Conservation (phyloP, 768 basidiomycete genomes). For the Xerocomus potaroensis region DNA sequence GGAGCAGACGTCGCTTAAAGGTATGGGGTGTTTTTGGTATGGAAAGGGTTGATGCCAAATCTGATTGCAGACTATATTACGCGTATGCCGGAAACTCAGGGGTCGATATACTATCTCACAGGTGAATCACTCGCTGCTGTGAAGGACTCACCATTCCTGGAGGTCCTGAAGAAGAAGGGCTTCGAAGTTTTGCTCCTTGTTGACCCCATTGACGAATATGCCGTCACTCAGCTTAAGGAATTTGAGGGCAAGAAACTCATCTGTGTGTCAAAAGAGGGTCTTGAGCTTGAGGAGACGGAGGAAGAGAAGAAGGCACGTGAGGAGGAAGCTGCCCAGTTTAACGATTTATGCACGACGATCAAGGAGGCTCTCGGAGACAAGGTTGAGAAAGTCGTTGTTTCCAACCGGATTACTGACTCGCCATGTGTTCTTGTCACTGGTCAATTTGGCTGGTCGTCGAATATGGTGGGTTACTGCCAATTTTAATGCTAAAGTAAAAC, state of each 20-base stretch:
- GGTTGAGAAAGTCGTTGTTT: conserved; percentile 98
- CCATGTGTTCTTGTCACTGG: conserved; percentile 97
- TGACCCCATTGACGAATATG: conserved; percentile 99
- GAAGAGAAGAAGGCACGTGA: conserved; percentile 94
- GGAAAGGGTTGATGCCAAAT: neutral
- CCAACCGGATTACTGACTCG: conserved; percentile 96
- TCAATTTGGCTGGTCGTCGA: conserved; percentile 99
- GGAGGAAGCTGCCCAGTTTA: conserved; percentile 76
- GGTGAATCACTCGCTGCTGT: conserved; percentile 92
- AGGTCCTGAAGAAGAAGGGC: conserved; percentile 99
- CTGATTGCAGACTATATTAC: conserved; percentile 84
- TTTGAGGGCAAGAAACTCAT: conserved; percentile 97
- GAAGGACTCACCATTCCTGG: conserved; percentile 96
- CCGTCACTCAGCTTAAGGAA: conserved; percentile 97
- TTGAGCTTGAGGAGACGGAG: conserved; percentile 98
- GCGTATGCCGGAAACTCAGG: conserved; percentile 98
- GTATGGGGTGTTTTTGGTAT: conserved; percentile 38
- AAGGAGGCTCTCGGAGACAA: conserved; percentile 99
- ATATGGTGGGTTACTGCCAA: conserved; percentile 64
- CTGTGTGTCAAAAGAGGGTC: conserved; percentile 98
- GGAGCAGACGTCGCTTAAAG: conserved; percentile 91
- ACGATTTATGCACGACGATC: conserved; percentile 88
- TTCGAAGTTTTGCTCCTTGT: conserved; percentile 97
- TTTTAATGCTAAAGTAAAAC: neutral
- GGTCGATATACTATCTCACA: conserved; percentile 98